Base-by-base conservation (phyloP, 2,329 filamentous ascomycete genomes). In the Neophaeococcomyces mojaviensis region DNA sequence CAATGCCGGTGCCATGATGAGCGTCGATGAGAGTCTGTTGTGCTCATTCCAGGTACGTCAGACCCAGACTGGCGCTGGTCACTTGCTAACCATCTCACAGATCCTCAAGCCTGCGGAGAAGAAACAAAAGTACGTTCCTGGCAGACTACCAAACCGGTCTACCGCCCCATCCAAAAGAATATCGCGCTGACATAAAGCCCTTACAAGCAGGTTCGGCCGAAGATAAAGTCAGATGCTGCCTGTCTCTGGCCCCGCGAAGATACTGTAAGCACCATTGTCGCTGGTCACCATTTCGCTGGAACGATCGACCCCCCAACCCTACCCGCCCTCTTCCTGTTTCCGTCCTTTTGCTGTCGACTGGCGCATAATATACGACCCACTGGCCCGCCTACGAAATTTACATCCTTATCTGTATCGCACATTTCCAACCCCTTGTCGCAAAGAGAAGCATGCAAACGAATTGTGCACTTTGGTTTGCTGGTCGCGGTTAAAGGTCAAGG, bases 71-170 rank as follows among this genome's bases (percentile, higher is more conserved):
- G 6, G 18, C 34, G 28, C 34, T 16, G 8, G 26, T 15, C 28
- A 18, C 15, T 46, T 38, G 18, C 48, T 54, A 39, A 53, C 50
- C 30, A 40, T 39, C 35, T 38, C 44, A 22, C 59, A 94, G 88
- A 97, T 98, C 66, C 78, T 98, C 75, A 98, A 97, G 77, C 92
- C 92, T 64, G 92, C 92, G 70, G 92, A 98, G 81, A 98, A 98
- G 84, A 98, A 98, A 84, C 90, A 96, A 87, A 97, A 97, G 89
- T 97, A 94, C 77, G 89, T 94, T 66, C 78, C 81, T 73, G 76
- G 76, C 73, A 76, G 84, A 70, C 81, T 78, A 72, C 77, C 77
- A 72, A 76, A 78, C 74, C 78, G 76, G 73, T 77, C 79, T 68
- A 74, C 78, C 70, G 82, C 79, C 77, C 74, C 81, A 76, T 78